Percentiles rank a stretch among this genome's conserved stretches.
Evolutionary conservation across 139 green algal genomes (phyloP).

Genomic region (Picochlorum sp.): DNA sequence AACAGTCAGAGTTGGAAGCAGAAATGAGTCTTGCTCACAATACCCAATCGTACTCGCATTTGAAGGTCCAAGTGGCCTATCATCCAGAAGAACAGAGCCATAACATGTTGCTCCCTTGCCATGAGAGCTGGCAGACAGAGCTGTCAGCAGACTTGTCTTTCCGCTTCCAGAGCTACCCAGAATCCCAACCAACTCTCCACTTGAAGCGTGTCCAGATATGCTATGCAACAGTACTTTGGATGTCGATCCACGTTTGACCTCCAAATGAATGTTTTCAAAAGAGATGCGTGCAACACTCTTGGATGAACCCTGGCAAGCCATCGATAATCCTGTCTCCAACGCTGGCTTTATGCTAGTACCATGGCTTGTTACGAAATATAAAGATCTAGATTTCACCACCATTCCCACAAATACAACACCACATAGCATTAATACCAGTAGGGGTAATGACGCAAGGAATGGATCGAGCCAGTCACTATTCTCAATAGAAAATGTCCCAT

Average conservation of each 20-base stretch:
- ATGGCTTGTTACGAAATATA: not conserved
- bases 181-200: too few relatives aligned
- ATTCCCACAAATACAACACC: conserved; percentile 14
- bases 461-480: conserved; percentile 10
- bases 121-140: not conserved
- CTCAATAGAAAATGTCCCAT: not conserved
- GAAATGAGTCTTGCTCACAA: conserved; percentile 56
- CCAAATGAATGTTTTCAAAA: too few relatives aligned
- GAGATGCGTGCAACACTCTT: too few relatives aligned
- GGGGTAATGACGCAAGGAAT: conserved; percentile 30
- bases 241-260: too few relatives aligned
- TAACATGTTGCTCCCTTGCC: not conserved
- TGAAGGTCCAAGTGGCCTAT: not conserved
- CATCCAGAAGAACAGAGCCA: conserved; percentile 1
- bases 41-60: conserved; percentile 18
- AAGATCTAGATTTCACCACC: not conserved
- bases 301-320: too few relatives aligned
- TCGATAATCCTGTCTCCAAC: too few relatives aligned
- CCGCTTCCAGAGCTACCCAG: too few relatives aligned
- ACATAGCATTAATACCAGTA: conserved; percentile 23
- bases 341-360: too few relatives aligned
- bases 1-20: conserved; percentile 61
- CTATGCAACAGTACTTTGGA: too few relatives aligned
- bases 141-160: too few relatives aligned
- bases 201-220: too few relatives aligned